Evolutionary conservation across 73 alveolate species (phyloP).

Genomic region (Breviolum minutum): DNA sequence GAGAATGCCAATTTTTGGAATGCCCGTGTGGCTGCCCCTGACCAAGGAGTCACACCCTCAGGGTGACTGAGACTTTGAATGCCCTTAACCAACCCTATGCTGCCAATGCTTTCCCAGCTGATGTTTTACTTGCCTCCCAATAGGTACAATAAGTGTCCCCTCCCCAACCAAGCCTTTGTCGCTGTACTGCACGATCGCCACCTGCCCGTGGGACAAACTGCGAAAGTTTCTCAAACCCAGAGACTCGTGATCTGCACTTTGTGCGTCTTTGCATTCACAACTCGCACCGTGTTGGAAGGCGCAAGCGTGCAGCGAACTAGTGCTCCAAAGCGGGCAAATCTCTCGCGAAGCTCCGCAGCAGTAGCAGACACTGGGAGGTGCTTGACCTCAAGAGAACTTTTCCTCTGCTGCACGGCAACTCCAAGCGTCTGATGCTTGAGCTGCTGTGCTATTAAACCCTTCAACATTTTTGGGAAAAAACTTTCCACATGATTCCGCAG

Average conservation of each 20-base stretch:
- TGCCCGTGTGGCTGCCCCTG: slow-evolving; percentile 76
- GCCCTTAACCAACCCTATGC: too few species aligned
- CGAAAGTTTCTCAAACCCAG: not conserved
- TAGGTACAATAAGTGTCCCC: not conserved
- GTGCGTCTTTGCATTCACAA: not conserved
- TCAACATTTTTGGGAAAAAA: not conserved
- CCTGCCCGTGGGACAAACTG: not conserved
- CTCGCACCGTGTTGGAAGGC: slow-evolving; percentile 85
- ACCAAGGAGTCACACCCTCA: not conserved
- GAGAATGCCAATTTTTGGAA: slow-evolving; percentile 90
- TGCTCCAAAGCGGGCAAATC: slow-evolving; percentile 82
- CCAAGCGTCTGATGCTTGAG: not conserved
- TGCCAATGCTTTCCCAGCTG: not conserved
- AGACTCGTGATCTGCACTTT: not conserved
- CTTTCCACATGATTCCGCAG: too few species aligned
- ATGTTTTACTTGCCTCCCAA: not conserved
- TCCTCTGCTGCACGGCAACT: not conserved
- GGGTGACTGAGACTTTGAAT: too few species aligned
- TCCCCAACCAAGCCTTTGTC: slow-evolving; percentile 52
- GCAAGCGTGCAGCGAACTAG: slow-evolving; percentile 91
- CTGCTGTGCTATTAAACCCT: too few species aligned
- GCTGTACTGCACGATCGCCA: slow-evolving; percentile 87
- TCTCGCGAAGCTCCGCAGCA: slow-evolving; percentile 97
- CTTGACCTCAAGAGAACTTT: slow-evolving; percentile 95
- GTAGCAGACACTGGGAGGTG: slow-evolving; percentile 97